Evolutionary conservation across 202 grass and related monocot genomes (phyloP).

Genomic region (Zizania palustris): DNA sequence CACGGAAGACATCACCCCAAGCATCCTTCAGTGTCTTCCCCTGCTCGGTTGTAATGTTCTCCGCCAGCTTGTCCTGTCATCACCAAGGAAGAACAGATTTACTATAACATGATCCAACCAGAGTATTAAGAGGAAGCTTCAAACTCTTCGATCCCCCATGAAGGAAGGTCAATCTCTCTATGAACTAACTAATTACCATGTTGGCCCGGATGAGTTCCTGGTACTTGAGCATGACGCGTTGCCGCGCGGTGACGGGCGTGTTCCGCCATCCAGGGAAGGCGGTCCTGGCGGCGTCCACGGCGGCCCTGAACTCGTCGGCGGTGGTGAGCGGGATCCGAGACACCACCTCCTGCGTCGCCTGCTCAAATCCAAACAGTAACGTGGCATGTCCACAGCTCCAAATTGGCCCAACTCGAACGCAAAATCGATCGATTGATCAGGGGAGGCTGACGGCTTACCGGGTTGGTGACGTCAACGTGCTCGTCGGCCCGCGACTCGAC

Average conservation of each 20-base stretch:
- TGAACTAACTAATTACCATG: slow-evolving; percentile 56
- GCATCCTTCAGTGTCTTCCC: slow-evolving; percentile 96
- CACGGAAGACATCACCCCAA: slow-evolving; percentile 92
- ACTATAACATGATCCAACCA: neutral
- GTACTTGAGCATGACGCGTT: slow-evolving; percentile 92
- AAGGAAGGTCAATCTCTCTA: slow-evolving; percentile 35
- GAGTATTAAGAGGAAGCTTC: neutral
- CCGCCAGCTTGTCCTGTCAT: slow-evolving; percentile 85
- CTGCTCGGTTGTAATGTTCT: slow-evolving; percentile 94
- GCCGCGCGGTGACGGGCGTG: slow-evolving; percentile 66
- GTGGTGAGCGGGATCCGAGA: slow-evolving; percentile 84
- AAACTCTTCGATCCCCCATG: neutral
- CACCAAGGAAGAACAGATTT: slow-evolving; percentile 15
- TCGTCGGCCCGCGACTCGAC: slow-evolving; percentile 65
- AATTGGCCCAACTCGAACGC: slow-evolving; percentile 1
- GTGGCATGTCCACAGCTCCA: neutral
- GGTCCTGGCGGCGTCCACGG: slow-evolving; percentile 70
- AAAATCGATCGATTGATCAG: neutral
- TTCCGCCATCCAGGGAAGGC: slow-evolving; percentile 81
- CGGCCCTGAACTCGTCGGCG: slow-evolving; percentile 81
- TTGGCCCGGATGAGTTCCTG: slow-evolving; percentile 93
- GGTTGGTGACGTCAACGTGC: slow-evolving; percentile 81
- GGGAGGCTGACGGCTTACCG: slow-evolving; percentile 46
- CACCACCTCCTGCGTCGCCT: slow-evolving; percentile 97
- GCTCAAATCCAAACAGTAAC: slow-evolving; percentile 5